Base-by-base conservation (phyloP, 2,329 filamentous ascomycete species). In the Gliomastix tumulicola region DNA sequence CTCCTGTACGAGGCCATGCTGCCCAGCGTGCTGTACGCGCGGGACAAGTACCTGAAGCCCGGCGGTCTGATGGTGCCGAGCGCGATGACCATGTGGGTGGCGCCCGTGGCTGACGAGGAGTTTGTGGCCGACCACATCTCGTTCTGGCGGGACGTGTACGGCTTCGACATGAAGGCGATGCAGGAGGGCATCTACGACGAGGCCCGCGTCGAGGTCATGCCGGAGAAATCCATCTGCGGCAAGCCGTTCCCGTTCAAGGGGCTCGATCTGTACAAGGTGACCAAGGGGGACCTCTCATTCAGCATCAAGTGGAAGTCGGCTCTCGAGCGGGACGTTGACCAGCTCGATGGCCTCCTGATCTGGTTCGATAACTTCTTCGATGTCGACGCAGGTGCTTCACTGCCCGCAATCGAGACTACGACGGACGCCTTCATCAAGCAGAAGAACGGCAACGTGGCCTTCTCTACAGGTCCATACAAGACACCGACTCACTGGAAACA, bases 291-390 rank as follows among this genome's bases (percentile, higher is more conserved):
- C 48, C 69, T 96, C 15, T 73, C 76, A 13, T 96, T 96, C 63
- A 76, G 75, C 32, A 75, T 79, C 8, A 62, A 73, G 4, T 94
- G 88, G 66, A 56, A 71, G 37, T 72, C 79, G 9, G 72, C 66
- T 13, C 53, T 92, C 6, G 71, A 67, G 2, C 63, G 71, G 31
- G 74, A 83, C 42, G 66, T 82, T 38, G 78, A 84, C 41, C 65
- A 69, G 3, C 65, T 96, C n/a, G 88, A 96, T 53, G 90, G 87
- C 5, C 94, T 88, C 58, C 71, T 88, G 12, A 74, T 95, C 47
- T 96, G 89, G 87, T 96, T 96, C 55, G 90, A 97, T 57, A 90
- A 84, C 18, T 92, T 92, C 68, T 96, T 96, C 62, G 76, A 84
- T 45, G 77, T 80, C 9, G 73, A 74, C 1, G 65, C 71, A 23